Evolutionary conservation across 2,329 filamentous ascomycete genomes (phyloP).

Genomic region (Colletotrichum chlorophyti): DNA sequence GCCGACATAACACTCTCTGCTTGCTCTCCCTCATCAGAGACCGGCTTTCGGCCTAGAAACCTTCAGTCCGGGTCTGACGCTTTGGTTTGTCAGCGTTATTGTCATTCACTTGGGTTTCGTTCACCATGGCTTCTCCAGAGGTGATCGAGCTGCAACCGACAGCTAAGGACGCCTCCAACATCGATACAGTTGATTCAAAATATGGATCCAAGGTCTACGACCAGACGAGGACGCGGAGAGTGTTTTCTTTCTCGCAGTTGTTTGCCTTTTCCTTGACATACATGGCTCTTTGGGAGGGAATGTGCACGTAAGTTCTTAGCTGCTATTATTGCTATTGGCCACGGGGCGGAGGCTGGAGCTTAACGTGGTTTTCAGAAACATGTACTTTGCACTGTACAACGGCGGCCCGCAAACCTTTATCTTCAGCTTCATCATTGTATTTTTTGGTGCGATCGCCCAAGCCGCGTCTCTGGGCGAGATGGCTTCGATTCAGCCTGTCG

Average conservation of each 20-base stretch:
- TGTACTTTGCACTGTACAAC: conserved; percentile 14
- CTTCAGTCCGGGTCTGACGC: background rate
- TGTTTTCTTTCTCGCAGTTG: conserved; percentile 11
- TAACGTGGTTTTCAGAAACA: background rate
- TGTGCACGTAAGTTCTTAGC: conserved; percentile 13
- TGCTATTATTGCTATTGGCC: background rate
- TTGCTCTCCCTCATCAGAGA: no score
- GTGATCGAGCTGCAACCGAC: conserved; percentile 2
- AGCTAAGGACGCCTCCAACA: background rate
- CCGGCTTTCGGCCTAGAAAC: background rate
- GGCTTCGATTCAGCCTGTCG: conserved; percentile 4
- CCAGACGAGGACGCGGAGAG: background rate
- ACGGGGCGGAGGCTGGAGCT: no score
- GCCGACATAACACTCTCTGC: no score
- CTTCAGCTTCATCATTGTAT: conserved; percentile 10
- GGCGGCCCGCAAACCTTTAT: conserved; percentile 8
- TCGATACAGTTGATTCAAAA: background rate
- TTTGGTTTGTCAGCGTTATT: background rate
- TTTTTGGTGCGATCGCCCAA: conserved; percentile 5
- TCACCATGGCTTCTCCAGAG: background rate
- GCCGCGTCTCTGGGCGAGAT: conserved; percentile 10
- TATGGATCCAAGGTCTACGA: conserved; percentile 9
- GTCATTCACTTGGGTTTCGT: background rate
- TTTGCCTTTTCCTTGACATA: conserved; percentile 7
- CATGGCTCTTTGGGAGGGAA: conserved; percentile 9